Percentiles rank a stretch among this genome's conserved stretches.
These are phyloP conservation scores for Sugiyamaella xylanicola DNA, from an alignment of 1,139 yeast species.

Conservation along the genomic window DNA sequence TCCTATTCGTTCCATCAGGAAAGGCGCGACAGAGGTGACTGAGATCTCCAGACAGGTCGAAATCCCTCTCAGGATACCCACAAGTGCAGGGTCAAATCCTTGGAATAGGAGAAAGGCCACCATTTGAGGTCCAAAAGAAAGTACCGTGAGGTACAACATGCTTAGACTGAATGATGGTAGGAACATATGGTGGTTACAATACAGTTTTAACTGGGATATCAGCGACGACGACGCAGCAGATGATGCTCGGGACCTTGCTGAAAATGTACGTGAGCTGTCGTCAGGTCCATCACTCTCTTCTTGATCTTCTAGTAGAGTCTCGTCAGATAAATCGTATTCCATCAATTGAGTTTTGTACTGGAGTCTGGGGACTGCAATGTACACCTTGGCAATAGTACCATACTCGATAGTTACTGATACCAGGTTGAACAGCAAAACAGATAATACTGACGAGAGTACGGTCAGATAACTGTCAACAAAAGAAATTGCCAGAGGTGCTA, in stretches of 20 bases:
- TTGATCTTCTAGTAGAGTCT: background rate
- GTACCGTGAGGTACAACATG: constrained; percentile 42
- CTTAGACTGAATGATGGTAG: constrained; percentile 48
- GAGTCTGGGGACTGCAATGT: constrained; percentile 37
- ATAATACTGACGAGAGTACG: constrained; percentile 32
- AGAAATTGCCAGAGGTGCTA: constrained; percentile 45
- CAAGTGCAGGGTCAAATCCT: constrained; percentile 37
- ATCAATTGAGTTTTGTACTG: background rate
- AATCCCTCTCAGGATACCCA: constrained; percentile 40
- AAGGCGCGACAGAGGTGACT: constrained; percentile 40
- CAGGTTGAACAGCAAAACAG: constrained; percentile 37
- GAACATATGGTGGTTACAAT: constrained; percentile 52
- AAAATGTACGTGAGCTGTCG: constrained; percentile 3
- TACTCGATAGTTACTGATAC: constrained; percentile 42
- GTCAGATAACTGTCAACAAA: constrained; percentile 37
- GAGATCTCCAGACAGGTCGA: constrained; percentile 40
- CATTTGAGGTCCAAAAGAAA: constrained; percentile 44
- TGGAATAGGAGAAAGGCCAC: constrained; percentile 40
- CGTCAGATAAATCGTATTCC: background rate
- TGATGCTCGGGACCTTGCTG: no score
- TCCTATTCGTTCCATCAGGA: constrained; percentile 33
- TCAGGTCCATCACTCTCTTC: background rate
- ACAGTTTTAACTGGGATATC: constrained; percentile 42
- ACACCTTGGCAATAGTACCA: constrained; percentile 40
- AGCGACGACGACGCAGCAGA: background rate